phyloP scores from a whole-genome alignment of 2,329 filamentous ascomycete genomes.

The Aspergillus sp. region DNA sequence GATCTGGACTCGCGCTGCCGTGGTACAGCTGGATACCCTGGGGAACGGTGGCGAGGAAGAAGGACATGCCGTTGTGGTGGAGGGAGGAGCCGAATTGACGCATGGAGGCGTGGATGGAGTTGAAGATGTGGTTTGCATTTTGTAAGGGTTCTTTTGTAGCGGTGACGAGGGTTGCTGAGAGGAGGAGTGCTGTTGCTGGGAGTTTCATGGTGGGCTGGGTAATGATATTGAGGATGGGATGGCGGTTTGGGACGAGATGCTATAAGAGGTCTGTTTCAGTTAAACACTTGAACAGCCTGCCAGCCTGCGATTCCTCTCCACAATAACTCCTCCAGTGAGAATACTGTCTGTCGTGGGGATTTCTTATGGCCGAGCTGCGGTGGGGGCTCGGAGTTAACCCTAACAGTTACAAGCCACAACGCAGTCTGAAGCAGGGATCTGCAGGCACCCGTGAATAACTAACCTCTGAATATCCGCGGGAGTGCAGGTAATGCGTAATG shows the following conservation, averaged over 20 bases:
- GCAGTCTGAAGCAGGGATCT: neutral
- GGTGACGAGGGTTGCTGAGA: neutral
- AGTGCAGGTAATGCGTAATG: no score
- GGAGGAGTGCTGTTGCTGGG: neutral
- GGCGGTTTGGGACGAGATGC: no score
- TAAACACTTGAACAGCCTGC: no score
- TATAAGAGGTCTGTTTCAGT: no score
- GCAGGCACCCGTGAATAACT: neutral
- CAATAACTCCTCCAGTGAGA: neutral
- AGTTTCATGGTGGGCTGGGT: neutral
- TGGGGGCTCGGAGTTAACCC: neutral
- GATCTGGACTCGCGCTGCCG: conserved; percentile 50
- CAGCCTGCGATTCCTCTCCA: no score
- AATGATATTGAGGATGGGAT: no score
- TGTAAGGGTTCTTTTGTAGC: neutral
- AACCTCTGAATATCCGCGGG: neutral
- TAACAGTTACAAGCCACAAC: neutral
- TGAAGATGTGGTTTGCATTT: conserved; percentile 69
- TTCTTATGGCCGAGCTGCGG: neutral
- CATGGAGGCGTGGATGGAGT: conserved; percentile 68
- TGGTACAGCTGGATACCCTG: conserved; percentile 67
- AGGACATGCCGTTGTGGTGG: conserved; percentile 73
- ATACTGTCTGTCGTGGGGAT: no score
- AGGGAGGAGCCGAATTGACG: conserved; percentile 72
- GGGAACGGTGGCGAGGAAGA: conserved; percentile 67